Conservation (phyloP, 169 alveolate genomes). For the Plasmodium vivax region DNA sequence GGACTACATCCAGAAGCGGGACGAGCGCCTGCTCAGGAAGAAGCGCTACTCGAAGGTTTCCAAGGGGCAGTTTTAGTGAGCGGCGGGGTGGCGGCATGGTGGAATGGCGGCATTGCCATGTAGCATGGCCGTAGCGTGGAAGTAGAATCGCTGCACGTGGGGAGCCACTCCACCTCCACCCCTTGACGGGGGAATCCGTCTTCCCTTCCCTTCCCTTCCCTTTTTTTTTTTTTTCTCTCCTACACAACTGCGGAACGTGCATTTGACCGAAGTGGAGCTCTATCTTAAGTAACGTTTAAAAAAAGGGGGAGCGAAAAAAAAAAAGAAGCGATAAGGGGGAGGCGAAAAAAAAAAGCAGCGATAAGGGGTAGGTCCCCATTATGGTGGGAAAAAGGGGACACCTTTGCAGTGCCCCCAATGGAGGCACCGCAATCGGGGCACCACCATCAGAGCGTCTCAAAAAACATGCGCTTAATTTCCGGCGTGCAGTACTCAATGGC, state of each 20-base stretch:
- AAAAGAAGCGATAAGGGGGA: background rate
- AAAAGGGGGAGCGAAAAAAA: background rate
- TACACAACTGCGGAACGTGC: background rate
- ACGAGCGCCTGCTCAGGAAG: constrained; percentile 74
- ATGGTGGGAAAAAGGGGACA: background rate
- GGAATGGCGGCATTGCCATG: background rate
- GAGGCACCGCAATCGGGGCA: background rate
- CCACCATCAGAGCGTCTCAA: constrained; percentile 38
- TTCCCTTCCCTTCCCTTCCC: background rate
- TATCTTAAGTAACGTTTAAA: background rate
- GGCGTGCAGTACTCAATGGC: constrained; percentile 86
- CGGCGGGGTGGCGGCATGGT: background rate
- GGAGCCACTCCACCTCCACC: too few species aligned
- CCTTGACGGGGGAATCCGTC: background rate
- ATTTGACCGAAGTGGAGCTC: background rate
- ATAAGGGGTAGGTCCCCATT: background rate
- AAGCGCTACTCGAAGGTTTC: constrained; percentile 72
- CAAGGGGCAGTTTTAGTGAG: constrained; percentile 57
- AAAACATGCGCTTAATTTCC: constrained; percentile 82
- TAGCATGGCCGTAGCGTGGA: background rate
- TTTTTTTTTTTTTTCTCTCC: too few species aligned
- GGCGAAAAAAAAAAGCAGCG: background rate
- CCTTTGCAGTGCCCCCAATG: background rate
- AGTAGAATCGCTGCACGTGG: background rate
- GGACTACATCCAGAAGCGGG: constrained; percentile 78